Evolutionary conservation across 163 green algal species (phyloP).

Genomic region (Dunaliella salina): DNA sequence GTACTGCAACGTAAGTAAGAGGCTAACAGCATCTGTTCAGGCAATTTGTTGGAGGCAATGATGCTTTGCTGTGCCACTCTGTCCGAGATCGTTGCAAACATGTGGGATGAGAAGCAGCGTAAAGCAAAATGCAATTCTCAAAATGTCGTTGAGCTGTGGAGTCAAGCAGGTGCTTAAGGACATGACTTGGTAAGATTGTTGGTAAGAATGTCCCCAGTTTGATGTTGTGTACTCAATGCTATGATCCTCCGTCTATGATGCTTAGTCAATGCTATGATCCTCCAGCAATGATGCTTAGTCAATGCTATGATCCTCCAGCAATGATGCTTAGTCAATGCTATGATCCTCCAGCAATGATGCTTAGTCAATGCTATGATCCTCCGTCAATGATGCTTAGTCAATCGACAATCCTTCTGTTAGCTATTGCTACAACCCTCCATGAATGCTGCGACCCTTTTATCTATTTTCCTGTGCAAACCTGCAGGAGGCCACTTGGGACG

Average conservation of each 20-base stretch:
- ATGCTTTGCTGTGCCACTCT: neutral
- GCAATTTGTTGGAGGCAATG: neutral
- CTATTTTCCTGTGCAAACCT: too few species aligned
- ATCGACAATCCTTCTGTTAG: neutral
- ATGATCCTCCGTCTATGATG: neutral
- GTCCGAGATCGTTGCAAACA: neutral
- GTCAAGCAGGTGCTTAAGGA: too few species aligned
- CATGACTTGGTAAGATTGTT: too few species aligned
- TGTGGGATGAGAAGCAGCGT: neutral
- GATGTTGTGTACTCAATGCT: neutral
- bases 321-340: neutral
- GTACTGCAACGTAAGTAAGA: slow-evolving; percentile 26
- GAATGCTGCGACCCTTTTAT: neutral
- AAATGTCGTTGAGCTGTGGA: neutral
- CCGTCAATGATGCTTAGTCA: neutral
- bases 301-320: neutral
- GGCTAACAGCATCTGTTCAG: neutral
- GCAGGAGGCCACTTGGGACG: slow-evolving; percentile 29
- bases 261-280: neutral
- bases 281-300: neutral
- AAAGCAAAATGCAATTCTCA: neutral
- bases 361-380: neutral
- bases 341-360: neutral
- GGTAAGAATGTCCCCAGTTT: neutral
- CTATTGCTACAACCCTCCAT: neutral